A percentile compares a stretch with the other conserved stretches of the same genome.
Evolutionary conservation across 768 basidiomycete species (phyloP).

Genomic region (Lactarius evosmus): DNA sequence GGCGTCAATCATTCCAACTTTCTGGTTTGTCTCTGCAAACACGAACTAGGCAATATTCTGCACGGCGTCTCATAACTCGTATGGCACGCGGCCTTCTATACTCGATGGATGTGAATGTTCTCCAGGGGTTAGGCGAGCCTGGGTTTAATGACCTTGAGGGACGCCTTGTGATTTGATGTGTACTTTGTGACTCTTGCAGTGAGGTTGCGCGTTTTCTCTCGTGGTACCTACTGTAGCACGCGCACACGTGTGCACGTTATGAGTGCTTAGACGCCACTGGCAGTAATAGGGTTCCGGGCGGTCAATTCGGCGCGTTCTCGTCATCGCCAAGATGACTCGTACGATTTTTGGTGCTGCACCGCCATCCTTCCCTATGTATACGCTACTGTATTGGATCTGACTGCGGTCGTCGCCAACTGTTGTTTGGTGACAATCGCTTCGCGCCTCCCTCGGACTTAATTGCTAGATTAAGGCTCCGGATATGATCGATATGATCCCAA

Average conservation of each 20-base stretch:
- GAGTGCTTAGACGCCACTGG: background rate
- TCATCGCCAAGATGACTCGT: background rate
- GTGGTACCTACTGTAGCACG: background rate
- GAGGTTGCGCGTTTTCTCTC: background rate
- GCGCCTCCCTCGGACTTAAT: background rate
- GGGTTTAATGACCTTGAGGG: background rate
- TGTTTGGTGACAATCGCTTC: background rate
- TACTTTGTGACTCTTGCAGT: background rate
- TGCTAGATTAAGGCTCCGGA: background rate
- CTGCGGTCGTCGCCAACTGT: background rate
- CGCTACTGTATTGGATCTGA: background rate
- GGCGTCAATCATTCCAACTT: background rate
- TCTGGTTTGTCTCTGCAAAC: background rate
- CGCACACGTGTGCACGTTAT: background rate
- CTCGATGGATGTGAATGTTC: background rate
- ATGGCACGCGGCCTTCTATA: background rate
- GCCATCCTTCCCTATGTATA: background rate
- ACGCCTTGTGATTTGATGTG: background rate
- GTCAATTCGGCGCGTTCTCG: background rate
- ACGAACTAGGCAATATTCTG: background rate
- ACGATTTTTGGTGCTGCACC: background rate
- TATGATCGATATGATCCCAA: background rate
- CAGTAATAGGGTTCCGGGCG: background rate
- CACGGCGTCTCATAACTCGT: background rate
- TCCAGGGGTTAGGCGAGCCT: background rate